Evolutionary conservation across 2,329 filamentous ascomycete genomes (phyloP), one percentile per base, ranked within the genome.

Genomic region (Pestalotiopsis sp.): DNA sequence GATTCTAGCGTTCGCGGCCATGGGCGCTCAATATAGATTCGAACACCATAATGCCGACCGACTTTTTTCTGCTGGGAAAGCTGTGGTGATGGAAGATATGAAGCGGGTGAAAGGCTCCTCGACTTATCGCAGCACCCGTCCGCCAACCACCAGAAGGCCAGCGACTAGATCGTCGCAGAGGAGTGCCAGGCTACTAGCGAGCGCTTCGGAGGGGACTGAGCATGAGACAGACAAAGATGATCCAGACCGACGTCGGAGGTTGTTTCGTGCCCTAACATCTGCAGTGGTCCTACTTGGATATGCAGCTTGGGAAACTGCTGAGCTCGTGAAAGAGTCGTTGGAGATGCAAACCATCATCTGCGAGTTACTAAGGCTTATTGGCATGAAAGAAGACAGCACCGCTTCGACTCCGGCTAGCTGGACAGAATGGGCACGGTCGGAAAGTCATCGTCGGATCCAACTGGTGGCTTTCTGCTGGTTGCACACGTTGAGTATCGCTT

Each of bases 11-110:
- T 74, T 81, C 4, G 72, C 76, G 1, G 74, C 79, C 0, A 72
- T 81, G 3, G 79, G 79, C 0, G 79, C 80, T 0, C 80, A 81
- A 70, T 81, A 81, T 66, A 79, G 79, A 23, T 81, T 81, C 31
- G 80, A 81, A 69, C 76, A 77, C 2, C 75, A 74, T 1, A 76
- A 74, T 13, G 79, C 79, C 0, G 77, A 79, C n/a, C 72, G 74
- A 1, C 58, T 81, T 0, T 81, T 81, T 57, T 71, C 74, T 5
- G 76, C 78, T 1, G 78, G 75, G 0, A 80, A 78, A 65, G 71
- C 78, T 0, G 71, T 81, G 1, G 39, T 80, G 0, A 61, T 79
- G 65, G 76, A 80, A n/a, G 71, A 76, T 4, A 64, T 81, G 1
- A 63, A 67, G 0, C 73, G 72, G 2, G 72, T 75, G 17, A 69